phyloP scores from a whole-genome alignment of 495 filamentous ascomycete genomes.

The Xylaria bambusicola region DNA sequence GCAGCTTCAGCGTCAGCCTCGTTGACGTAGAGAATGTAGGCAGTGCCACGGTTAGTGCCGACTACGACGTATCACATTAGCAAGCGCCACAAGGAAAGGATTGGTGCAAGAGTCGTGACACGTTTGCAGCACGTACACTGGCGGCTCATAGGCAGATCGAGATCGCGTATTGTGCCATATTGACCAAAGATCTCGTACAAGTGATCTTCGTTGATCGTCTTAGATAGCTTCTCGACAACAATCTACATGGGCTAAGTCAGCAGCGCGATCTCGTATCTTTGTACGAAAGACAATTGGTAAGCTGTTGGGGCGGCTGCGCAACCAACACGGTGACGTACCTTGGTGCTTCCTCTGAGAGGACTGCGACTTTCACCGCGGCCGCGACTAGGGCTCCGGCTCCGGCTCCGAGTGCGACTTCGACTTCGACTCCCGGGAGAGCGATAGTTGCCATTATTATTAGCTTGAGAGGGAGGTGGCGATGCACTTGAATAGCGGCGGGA shows the following conservation, averaged over 20 bases:
- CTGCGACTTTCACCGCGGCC: conserved; percentile 36
- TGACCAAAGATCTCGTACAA: conserved; percentile 88
- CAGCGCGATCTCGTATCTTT: background rate
- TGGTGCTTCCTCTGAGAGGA: conserved; percentile 38
- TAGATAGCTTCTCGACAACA: conserved; percentile 93
- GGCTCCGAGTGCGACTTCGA: background rate
- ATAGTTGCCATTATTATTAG: conserved; percentile 34
- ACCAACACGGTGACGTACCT: conserved; percentile 29
- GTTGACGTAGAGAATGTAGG: conserved; percentile 84
- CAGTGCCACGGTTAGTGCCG: conserved; percentile 88
- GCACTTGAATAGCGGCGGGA: conserved; percentile 35
- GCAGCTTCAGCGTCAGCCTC: conserved; percentile 82
- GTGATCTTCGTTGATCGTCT: conserved; percentile 88
- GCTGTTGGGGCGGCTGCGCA: background rate
- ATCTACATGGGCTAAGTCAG: conserved; percentile 64
- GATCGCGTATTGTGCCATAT: conserved; percentile 80
- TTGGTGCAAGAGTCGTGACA: conserved; percentile 1
- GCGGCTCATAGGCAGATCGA: conserved; percentile 88
- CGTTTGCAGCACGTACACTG: conserved; percentile 67
- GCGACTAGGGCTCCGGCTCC: conserved; percentile 30
- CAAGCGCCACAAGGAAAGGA: conserved; percentile 14
- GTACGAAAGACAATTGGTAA: background rate
- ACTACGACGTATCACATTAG: conserved; percentile 51
- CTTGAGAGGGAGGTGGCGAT: conserved; percentile 17
- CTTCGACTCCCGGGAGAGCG: conserved; percentile 23